Base-by-base conservation (phyloP, 106 monocot species). In the Acorus gramineus region DNA sequence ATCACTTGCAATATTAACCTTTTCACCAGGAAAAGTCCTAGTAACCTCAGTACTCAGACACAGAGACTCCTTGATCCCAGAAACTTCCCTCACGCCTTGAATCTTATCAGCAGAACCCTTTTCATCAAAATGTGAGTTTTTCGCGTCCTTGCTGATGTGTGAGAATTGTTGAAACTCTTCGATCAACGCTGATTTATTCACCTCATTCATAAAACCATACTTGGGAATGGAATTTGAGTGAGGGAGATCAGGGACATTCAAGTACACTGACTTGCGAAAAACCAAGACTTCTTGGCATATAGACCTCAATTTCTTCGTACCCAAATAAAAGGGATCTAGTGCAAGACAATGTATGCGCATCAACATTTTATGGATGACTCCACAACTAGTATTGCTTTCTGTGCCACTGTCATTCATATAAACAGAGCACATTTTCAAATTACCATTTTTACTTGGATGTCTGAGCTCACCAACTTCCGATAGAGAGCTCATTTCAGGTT, bases 271-370 rank as follows among this genome's bases (percentile, higher is more conserved):
- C n/a, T 2, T 44, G 47, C 53, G 53, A 49, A 53, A 62, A 7
- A 4, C 3, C 46, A 61, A 53, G 52, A 71, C 4, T 9, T 14
- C 42, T 58, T 11, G 11, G 4, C 50, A 2, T 48, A 69, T 48
- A 51, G 59, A 28, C 44, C 50, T 59, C 57, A 69, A 10, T 2
- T 6, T 57, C 46, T 12, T 47, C 5, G 7, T 13, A 5, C 68
- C 68, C 47, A 12, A n/a, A 59, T 68, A 44, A 59, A 46, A 68
- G 11, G 55, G 13, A 58, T 68, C 58, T 10, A 69, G 7, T 11
- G 68, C 68, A 69, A 69, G 68, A 7, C 44, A 69, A 58, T 28
- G 28, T 28, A 28, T 28, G 28, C 28, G 28, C 28, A 28, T 28
- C 28, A 28, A 28, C 28, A 28, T 28, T 28, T 28, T 28, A 28